Conservation (phyloP, 2,329 filamentous ascomycete genomes). For the Albophoma yamanashiensis region DNA sequence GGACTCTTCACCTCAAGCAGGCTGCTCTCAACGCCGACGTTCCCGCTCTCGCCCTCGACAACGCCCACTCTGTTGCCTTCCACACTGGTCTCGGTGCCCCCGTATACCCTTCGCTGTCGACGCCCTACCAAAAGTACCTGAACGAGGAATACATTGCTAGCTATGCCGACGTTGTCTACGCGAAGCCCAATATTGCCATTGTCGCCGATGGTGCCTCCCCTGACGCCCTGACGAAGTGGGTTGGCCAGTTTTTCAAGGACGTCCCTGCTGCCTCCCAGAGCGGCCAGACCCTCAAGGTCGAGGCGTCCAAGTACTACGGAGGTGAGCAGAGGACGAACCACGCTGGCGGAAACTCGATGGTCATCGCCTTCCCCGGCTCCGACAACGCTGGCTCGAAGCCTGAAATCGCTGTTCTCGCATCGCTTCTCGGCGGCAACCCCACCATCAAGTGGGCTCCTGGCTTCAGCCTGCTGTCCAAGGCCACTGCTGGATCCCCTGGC, state of each 20-base stretch:
- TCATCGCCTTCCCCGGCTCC: slow-evolving; percentile 88
- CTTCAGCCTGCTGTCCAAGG: slow-evolving; percentile 83
- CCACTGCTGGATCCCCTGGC: slow-evolving; percentile 53
- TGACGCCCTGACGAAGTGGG: slow-evolving; percentile 74
- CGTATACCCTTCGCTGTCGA: slow-evolving; percentile 60
- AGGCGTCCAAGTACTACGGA: slow-evolving; percentile 78
- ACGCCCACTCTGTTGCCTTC: slow-evolving; percentile 79
- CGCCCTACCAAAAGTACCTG: slow-evolving; percentile 70
- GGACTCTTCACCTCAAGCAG: slow-evolving; percentile 68
- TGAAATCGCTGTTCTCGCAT: slow-evolving; percentile 75
- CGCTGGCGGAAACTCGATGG: slow-evolving; percentile 66
- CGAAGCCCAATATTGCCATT: slow-evolving; percentile 83
- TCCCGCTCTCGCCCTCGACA: slow-evolving; percentile 66
- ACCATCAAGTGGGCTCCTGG: slow-evolving; percentile 93
- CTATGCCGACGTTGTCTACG: slow-evolving; percentile 71
- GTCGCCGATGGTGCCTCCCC: slow-evolving; percentile 81
- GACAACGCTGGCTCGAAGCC: slow-evolving; percentile 77
- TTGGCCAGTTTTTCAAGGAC: slow-evolving; percentile 80
- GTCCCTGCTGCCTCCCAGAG: slow-evolving; percentile 44
- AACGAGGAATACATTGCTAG: slow-evolving; percentile 62
- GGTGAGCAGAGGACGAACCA: slow-evolving; percentile 87
- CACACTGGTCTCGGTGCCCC: slow-evolving; percentile 82
- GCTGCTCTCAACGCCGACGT: slow-evolving; percentile 55
- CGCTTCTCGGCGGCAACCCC: slow-evolving; percentile 82
- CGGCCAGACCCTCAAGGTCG: slow-evolving; percentile 42